Base-by-base conservation (phyloP, 805 yeast genomes). In the Cyberlindnera meyerae region DNA sequence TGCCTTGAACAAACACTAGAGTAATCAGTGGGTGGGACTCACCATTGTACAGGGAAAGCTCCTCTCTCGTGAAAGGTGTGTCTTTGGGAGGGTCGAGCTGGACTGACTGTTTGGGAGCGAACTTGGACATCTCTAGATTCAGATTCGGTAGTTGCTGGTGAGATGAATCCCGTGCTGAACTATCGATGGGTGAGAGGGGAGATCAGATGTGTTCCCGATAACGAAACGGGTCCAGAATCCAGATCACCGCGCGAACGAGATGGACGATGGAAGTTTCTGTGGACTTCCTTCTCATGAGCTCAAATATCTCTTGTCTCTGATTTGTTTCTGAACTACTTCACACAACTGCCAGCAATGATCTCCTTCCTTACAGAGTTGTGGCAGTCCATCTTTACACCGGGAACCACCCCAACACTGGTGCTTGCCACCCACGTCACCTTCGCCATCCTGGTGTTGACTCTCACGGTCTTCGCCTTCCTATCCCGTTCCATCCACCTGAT, bases 361-460 rank as follows among this genome's bases (percentile, higher is more conserved):
- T 34, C 62, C 13, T 79, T 79, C 54, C 40, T 82, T 25, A 65
- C 61, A 18, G 94, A 83, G 18, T 70, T 90, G 29, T 89, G 97
- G 97, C 80, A 83, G 38, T 84, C 95, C 11, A 76, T 93, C 18
- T 85, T 90, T 61, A 79, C 86, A 13, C 97, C 97, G 6, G 98
- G 98, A 1, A 77, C 95, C 1, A 75, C 93, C 1, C 96, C 97
- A 1, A 87, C 94, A 1, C 70, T 93, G 34, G 69, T 88, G n/a
- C 68, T 71, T 26, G 97, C 97, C 2, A 90, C 97, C 0, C 97
- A 93, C 57, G 71, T 66, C 2, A 82, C 96, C 2, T 93, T 93
- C 52, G 65, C 72, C 1, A 68, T 82, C 9, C 68, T 93, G 38
- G 65, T 78, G 11, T 31, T 73, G 5, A 70, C 84, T 1, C 66